A percentile compares a stretch with the other conserved stretches of the same genome.
These are phyloP conservation scores for Hymenoscyphus repandus DNA, from an alignment of 2,329 filamentous ascomycete genomes.

Conservation along the genomic window DNA sequence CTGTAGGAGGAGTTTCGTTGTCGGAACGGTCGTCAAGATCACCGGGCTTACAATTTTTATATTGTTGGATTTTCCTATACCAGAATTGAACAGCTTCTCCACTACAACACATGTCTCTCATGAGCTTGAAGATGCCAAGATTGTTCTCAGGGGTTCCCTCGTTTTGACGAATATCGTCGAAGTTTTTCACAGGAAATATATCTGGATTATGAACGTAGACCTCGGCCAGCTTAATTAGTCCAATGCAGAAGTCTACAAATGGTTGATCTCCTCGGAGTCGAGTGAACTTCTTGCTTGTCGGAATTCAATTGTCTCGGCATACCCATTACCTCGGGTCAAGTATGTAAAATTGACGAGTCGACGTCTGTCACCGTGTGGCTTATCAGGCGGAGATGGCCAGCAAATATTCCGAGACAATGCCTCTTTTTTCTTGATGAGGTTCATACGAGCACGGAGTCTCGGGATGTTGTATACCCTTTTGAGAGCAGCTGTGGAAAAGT, in stretches of 20 bases:
- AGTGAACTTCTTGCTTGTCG: constrained; percentile 22
- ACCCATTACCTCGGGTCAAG: background rate
- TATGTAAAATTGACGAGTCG: constrained; percentile 19
- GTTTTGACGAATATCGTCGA: background rate
- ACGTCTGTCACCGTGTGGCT: constrained; percentile 7
- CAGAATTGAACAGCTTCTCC: constrained; percentile 10
- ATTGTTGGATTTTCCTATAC: constrained; percentile 6
- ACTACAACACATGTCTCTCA: constrained; percentile 15
- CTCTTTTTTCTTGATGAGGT: background rate
- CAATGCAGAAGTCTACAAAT: constrained; percentile 25
- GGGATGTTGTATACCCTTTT: background rate
- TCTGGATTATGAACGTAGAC: constrained; percentile 12
- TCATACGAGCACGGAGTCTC: constrained; percentile 1
- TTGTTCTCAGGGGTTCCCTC: background rate
- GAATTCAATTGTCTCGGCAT: constrained; percentile 22
- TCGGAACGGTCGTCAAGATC: constrained; percentile 13
- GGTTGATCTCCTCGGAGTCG: constrained; percentile 11
- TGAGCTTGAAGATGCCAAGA: constrained; percentile 14
- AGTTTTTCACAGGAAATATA: constrained; percentile 13
- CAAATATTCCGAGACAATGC: constrained; percentile 10
- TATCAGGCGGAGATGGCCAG: constrained; percentile 3
- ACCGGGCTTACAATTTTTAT: background rate
- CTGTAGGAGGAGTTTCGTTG: constrained; percentile 10
- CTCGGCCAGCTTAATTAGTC: constrained; percentile 18
- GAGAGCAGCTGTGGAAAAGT: constrained; percentile 4